phyloP scores from a whole-genome alignment of 495 filamentous ascomycete species.

The Lineolata rhizophorae region DNA sequence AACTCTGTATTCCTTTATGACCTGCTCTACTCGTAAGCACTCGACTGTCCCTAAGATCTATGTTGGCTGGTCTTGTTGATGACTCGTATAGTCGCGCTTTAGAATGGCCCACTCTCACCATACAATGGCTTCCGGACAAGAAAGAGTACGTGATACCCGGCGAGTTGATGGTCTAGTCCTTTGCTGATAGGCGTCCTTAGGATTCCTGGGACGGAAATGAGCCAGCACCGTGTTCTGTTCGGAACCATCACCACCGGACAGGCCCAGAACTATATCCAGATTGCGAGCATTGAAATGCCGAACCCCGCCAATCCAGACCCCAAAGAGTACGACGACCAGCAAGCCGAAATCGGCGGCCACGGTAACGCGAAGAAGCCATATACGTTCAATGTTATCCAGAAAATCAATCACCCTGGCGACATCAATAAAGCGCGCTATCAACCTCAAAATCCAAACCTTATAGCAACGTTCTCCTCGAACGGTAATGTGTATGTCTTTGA shows the following conservation, averaged over 20 bases:
- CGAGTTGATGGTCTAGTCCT: not conserved
- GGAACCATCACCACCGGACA: conserved; percentile 85
- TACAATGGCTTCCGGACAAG: conserved; percentile 95
- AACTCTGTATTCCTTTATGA: conserved; percentile 97
- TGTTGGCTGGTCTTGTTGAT: conserved; percentile 2
- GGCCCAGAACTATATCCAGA: conserved; percentile 82
- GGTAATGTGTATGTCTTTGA: conserved; percentile 83
- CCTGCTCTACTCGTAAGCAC: conserved; percentile 32
- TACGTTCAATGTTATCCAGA: conserved; percentile 78
- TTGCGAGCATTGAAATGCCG: conserved; percentile 79
- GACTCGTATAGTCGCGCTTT: conserved; percentile 48
- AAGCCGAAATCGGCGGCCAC: conserved; percentile 84
- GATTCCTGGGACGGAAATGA: conserved; percentile 48
- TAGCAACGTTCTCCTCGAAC: conserved; percentile 82
- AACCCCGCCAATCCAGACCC: conserved; percentile 44
- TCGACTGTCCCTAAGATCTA: not conserved
- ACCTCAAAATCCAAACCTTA: conserved; percentile 92
- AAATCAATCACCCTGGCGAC: conserved; percentile 88
- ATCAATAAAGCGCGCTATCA: conserved; percentile 98
- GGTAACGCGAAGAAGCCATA: conserved; percentile 47
- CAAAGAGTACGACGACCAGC: conserved; percentile 69
- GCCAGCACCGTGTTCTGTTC: conserved; percentile 73
- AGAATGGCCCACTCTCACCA: conserved; percentile 94
- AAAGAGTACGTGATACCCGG: conserved; percentile 36
- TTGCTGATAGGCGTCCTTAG: conserved; percentile 5